These are phyloP conservation scores for Cenchrus fungigraminus DNA, from an alignment of 176 grass and related monocot genomes.

Conservation along the genomic window DNA sequence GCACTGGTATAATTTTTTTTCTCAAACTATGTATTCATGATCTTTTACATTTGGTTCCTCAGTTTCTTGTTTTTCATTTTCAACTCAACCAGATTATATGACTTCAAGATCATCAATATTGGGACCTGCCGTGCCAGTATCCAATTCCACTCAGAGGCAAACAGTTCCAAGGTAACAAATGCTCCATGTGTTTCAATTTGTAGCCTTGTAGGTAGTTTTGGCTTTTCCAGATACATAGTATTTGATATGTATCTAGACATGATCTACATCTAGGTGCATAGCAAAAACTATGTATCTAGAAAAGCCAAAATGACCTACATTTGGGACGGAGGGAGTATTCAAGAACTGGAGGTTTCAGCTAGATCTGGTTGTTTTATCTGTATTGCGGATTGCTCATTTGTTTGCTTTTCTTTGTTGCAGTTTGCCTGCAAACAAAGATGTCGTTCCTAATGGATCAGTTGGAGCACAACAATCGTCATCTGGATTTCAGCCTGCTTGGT, in stretches of 20 bases:
- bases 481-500: slow-evolving; percentile 71
- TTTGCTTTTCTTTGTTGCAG: slow-evolving; percentile 47
- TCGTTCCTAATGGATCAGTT: slow-evolving; percentile 55
- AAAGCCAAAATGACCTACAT: no score
- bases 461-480: slow-evolving; percentile 54
- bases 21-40: background rate
- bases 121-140: slow-evolving; percentile 58
- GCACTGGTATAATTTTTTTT: slow-evolving; percentile 34
- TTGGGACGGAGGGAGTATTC: background rate
- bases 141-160: slow-evolving; percentile 53
- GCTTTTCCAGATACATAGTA: no score
- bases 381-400: slow-evolving; percentile 17
- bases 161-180: slow-evolving; percentile 59
- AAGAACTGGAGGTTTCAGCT: slow-evolving; percentile 26
- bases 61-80: slow-evolving; percentile 36
- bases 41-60: slow-evolving; percentile 27
- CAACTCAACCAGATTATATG: slow-evolving; percentile 51
- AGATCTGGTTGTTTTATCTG: slow-evolving; percentile 14
- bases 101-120: slow-evolving; percentile 64
- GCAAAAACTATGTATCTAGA: no score
- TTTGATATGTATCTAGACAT: no score
- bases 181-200: no score
- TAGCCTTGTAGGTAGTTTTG: no score
- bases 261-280: no score
- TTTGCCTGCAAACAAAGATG: slow-evolving; percentile 51